phyloP scores from a whole-genome alignment of 2,329 filamentous ascomycete species.

The Macrophomina phaseolina region DNA sequence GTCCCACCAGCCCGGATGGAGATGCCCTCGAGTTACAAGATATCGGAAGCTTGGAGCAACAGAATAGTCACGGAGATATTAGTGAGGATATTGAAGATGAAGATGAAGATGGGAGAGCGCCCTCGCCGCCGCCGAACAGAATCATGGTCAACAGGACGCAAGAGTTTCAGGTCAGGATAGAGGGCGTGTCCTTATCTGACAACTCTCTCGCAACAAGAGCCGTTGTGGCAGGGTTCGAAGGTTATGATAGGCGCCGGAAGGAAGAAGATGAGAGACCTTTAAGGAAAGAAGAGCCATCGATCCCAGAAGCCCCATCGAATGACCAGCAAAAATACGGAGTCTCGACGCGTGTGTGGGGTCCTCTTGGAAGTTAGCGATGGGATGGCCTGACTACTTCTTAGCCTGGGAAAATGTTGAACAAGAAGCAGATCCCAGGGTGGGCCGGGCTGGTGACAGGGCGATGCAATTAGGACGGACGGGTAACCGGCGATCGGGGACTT shows the following conservation, averaged over 20 bases:
- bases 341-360: background rate
- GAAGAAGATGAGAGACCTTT: slow-evolving; percentile 8
- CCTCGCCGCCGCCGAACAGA: background rate
- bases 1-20: background rate
- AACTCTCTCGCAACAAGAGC: background rate
- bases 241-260: background rate
- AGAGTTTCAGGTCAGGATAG: background rate
- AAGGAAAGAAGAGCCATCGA: background rate
- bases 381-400: background rate
- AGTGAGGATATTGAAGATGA: background rate
- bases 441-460: too few relatives aligned
- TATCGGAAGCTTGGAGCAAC: background rate
- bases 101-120: background rate
- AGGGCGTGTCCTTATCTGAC: background rate
- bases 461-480: too few relatives aligned
- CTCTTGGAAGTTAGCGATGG: background rate
- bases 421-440: too few relatives aligned
- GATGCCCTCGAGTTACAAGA: background rate
- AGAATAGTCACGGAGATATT: background rate
- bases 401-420: too few relatives aligned
- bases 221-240: slow-evolving; percentile 1
- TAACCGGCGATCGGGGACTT: too few relatives aligned
- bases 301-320: background rate
- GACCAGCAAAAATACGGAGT: slow-evolving; percentile 6
- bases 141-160: slow-evolving; percentile 8